Base-by-base conservation (phyloP, 306 rosid species). In the Hippophae gyantsensis region DNA sequence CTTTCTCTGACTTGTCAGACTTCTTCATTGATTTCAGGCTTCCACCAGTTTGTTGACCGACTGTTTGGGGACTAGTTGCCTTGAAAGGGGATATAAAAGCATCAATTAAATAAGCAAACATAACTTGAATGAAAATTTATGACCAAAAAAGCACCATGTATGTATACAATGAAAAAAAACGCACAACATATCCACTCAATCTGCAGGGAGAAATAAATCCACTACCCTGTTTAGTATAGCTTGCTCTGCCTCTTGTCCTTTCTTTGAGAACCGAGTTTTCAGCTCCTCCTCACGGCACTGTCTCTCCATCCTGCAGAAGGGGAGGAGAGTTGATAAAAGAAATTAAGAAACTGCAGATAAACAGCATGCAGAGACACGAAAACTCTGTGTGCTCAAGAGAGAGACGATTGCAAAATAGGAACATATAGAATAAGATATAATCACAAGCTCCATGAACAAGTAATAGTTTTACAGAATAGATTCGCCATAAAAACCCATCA, bases 221-320 rank as follows among this genome's bases (percentile, higher is more conserved):
- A 85, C 61, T 73, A 92, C 99, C 85, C 99, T 79, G 73, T 85
- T 92, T 54, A 76, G 76, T 58, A 83, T 18, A 11, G 77, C 64
- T 69, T 87, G 95, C 60, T 92, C 99, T 13, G 89, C 79, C 47
- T 80, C 99, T 43, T 79, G 96, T 52, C 93, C 96, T 65, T 82
- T 92, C 67, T 78, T 92, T 0, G 95, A 78, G 40, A 93, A 51
- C 52, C 93, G 81, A 9, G 73, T 84, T 69, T 82, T 92, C 54
- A 92, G 66, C 65, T 92, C 99, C 58, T 92, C 99, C 79, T 92
- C 99, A 57, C 93, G 83, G 27, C 99, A 86, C 65, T 92, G 99
- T 68, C 99, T 83, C 79, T 92, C 99, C 99, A 92, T 88, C 78
- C 99, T 92, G 71, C 43, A 48, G 65, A 47, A 32, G 70, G 72